phyloP scores from a whole-genome alignment of 306 rosid genomes.

The Vigna nakashimae region DNA sequence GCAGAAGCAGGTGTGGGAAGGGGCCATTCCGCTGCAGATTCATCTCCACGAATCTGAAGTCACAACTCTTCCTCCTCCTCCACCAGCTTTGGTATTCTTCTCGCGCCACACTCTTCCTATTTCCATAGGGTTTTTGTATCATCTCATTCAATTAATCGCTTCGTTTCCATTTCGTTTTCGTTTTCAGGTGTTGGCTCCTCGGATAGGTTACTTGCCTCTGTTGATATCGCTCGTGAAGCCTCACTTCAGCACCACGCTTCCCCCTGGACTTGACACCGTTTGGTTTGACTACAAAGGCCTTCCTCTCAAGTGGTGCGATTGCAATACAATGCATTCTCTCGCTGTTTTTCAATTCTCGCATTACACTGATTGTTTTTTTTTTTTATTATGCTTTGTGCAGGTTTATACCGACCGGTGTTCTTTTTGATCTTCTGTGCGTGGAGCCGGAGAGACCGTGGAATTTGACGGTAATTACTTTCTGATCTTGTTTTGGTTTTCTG shows the following conservation, averaged over 20 bases:
- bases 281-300: constrained; percentile 97
- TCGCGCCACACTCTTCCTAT: neutral
- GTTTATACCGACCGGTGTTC: constrained; percentile 95
- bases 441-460: constrained; percentile 98
- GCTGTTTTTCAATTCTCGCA: neutral
- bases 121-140: neutral
- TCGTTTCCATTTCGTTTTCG: neutral
- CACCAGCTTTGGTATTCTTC: constrained; percentile 70
- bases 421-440: constrained; percentile 88
- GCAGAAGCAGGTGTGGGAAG: constrained; percentile 78
- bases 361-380: neutral
- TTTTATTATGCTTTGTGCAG: constrained; percentile 48
- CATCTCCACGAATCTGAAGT: constrained; percentile 94
- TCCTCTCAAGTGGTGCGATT: constrained; percentile 80
- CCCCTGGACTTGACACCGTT: constrained; percentile 86
- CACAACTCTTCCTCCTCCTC: constrained; percentile 87
- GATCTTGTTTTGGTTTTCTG: constrained; percentile 10
- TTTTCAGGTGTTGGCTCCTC: constrained; percentile 87
- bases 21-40: constrained; percentile 85
- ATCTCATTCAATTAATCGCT: neutral
- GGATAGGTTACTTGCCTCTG: constrained; percentile 86
- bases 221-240: constrained; percentile 81
- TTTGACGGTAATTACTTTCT: constrained; percentile 61
- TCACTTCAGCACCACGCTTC: constrained; percentile 75
- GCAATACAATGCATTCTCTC: neutral